phyloP scores from a whole-genome alignment of 148 eudicot genomes.

The Amaranthus cruentus region DNA sequence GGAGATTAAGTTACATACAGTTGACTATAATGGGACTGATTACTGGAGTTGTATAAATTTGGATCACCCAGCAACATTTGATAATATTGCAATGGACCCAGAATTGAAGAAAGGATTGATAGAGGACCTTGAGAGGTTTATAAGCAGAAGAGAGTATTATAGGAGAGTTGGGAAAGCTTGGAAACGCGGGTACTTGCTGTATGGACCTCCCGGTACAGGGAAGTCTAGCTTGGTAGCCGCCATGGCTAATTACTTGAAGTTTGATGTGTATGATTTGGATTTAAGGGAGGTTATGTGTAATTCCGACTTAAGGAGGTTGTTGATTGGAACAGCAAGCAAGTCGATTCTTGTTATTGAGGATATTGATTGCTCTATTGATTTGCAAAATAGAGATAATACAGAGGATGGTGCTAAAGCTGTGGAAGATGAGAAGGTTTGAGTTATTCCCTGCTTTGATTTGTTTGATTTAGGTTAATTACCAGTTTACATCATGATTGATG shows the following conservation, averaged over 20 bases:
- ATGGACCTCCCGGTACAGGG: conserved; percentile 45
- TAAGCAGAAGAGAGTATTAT: conserved; percentile 34
- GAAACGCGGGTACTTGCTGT: conserved; percentile 41
- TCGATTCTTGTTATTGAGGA: conserved; percentile 38
- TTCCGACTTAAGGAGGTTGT: conserved; percentile 30
- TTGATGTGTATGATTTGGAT: conserved; percentile 39
- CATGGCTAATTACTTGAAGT: conserved; percentile 44
- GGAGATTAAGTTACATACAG: conserved; percentile 52
- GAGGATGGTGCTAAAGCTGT: conserved; percentile 16
- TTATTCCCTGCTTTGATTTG: neutral
- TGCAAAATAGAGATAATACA: conserved; percentile 21
- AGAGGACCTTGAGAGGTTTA: conserved; percentile 35
- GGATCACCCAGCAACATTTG: conserved; percentile 38
- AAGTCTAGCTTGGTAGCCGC: conserved; percentile 44
- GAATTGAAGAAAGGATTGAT: conserved; percentile 24
- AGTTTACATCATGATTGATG: neutral
- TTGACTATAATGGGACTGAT: conserved; percentile 43
- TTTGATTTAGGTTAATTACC: neutral
- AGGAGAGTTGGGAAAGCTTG: conserved; percentile 42
- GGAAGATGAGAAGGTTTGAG: conserved; percentile 30
- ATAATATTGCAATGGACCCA: conserved; percentile 34
- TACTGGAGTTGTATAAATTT: conserved; percentile 41
- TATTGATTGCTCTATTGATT: conserved; percentile 24
- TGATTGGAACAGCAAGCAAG: conserved; percentile 33
- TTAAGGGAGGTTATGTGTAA: conserved; percentile 30